Base-by-base conservation (phyloP, 108 stramenopile species). In the Skeletonema tropicum region DNA sequence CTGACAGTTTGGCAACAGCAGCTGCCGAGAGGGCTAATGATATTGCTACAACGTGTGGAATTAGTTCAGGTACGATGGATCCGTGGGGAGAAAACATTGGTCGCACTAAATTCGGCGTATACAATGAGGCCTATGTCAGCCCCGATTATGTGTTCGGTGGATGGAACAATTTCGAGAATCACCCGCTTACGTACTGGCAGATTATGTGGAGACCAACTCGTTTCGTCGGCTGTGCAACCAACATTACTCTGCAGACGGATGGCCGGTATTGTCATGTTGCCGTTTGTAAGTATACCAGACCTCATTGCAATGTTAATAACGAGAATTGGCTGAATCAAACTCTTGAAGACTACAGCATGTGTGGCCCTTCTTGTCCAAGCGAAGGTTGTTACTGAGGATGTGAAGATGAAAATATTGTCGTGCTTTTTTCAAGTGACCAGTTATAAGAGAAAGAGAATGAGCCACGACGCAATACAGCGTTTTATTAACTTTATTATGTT, bases 141-240 rank as follows among this genome's bases (percentile, higher is more conserved):
- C 48, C 48, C 14, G 48, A 49, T 19, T 49, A 7, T 17, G 48
- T 49, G 48, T 49, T 49, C 14, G 19, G 19, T 21, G 19, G 48
- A 7, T 49, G 48, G 48, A 7, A 49, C 21, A 14, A 21, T 19
- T 19, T 19, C n/a, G 48, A 14, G 48, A 6, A 49, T 49, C 19
- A 17, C 14, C 48, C 48, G 5, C 14, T 17, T 6, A 14, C 19
- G 7, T 49, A 7, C 7, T 5, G 48, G 26, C 73, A 74, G 57
- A 52, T 59, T 21, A 46, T 74, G 52, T 74, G 73, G 73, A 23
- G 73, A 38, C 66, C 57, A n/a, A 69, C 73, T 26, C 11, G 45
- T 25, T 74, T 68, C 30, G 68, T 74, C 11, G 73, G 73, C 0
- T 74, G 73, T 25, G 73, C 66, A 19, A 45, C 67, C n/a, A 23